Percentiles rank a stretch among this genome's conserved stretches.
phyloP scores from a whole-genome alignment of 306 rosid species.

The Erythrophleum fordii region DNA sequence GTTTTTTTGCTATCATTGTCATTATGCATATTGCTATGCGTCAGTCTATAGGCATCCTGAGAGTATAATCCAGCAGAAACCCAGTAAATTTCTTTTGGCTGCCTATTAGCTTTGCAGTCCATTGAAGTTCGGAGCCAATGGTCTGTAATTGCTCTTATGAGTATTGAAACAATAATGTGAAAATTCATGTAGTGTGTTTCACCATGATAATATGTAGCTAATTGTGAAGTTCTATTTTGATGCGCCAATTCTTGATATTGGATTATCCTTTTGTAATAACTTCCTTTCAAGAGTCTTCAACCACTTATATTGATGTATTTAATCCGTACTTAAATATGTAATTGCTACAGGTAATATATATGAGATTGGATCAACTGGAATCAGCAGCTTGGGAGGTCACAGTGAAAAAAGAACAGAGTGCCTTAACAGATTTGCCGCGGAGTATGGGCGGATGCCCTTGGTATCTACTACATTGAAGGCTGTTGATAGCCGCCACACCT shows the following conservation, averaged over 20 bases:
- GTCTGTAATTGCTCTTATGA: slow-evolving; percentile 4
- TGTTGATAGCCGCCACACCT: slow-evolving; percentile 73
- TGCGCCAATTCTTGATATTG: background rate
- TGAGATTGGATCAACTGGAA: slow-evolving; percentile 95
- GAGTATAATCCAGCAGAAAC: background rate
- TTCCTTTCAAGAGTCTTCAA: background rate
- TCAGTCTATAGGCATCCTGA: background rate
- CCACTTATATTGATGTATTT: background rate
- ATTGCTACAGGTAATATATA: slow-evolving; percentile 67
- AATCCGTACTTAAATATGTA: background rate
- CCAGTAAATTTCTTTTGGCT: background rate
- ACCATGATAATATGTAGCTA: no score
- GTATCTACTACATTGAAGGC: slow-evolving; percentile 76
- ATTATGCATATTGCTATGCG: background rate
- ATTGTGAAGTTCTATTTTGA: background rate
- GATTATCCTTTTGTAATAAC: background rate
- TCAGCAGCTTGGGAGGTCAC: slow-evolving; percentile 93
- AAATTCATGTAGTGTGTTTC: no score
- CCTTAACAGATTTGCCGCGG: slow-evolving; percentile 63
- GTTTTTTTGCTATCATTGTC: background rate
- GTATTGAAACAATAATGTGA: no score
- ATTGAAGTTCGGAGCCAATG: background rate
- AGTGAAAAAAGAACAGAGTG: slow-evolving; percentile 75
- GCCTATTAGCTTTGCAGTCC: slow-evolving; percentile 8
- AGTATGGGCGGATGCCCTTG: slow-evolving; percentile 79